Base-by-base conservation (phyloP, 2,329 filamentous ascomycete species). In the Domatiomyces globalis region DNA sequence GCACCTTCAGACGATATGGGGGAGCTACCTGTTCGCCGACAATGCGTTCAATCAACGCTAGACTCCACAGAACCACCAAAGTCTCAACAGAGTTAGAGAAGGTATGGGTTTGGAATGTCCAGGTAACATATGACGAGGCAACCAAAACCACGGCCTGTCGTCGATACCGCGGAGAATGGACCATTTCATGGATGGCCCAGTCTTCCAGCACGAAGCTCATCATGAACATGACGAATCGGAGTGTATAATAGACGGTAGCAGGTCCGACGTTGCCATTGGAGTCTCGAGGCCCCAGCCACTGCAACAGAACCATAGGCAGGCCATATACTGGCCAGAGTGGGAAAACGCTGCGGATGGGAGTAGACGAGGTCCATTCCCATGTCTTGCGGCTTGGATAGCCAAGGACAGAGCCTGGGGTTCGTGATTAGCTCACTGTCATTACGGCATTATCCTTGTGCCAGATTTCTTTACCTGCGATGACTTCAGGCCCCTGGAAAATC, bases 41-140 rank as follows among this genome's bases (percentile, higher is more conserved):
- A 59, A 96, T 92, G 65, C 90, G 83, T 67, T 86, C 81, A 55
- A 95, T 89, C 66, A 98, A 71, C 46, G 96, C 89, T 67, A 98
- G 71, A 63, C 85, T 89, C 92, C 92, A 98, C 50, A 87, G 79
- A 49, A 98, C 88, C 48, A 90, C 77, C 60, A 98, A 73, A 2
- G 92, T 96, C 72, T 98, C 92, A 59, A 96, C 78, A 55, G 90
- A 94, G 70, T 98, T 98, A 56, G 90, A 96, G 67, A 98, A 96
- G 10, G 92, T 96, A 69, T 98, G 92, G 17, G 87, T 92, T 70
- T 98, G 92, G 70, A 90, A 95, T 45, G 90, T 95, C 90, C 92
- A 98, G 46, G 92, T 98, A 60, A 95, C 90, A 69, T 96, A 98
- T 22, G 88, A 95, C 25, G 90, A 96, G 45, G 90, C 88, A 54